Evolutionary conservation across 2,329 filamentous ascomycete genomes (phyloP).

Genomic region (Fusarium pseudoanthophilum): DNA sequence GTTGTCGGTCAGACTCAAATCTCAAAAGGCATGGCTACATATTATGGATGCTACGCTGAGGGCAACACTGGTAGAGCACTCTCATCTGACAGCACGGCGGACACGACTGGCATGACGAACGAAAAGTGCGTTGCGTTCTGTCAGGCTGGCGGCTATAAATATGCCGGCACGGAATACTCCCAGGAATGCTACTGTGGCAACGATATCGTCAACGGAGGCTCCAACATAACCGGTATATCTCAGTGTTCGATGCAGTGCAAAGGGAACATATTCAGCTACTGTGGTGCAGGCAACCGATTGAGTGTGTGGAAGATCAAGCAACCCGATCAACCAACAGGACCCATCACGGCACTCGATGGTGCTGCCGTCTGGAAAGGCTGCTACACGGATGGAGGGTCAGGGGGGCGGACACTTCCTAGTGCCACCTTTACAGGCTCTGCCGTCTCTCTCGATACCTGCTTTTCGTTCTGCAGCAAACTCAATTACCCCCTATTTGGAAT

Average conservation of each 20-base stretch:
- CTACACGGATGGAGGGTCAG: slow-evolving; percentile 38
- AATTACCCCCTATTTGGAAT: slow-evolving; percentile 40
- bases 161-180: slow-evolving; percentile 51
- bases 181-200: slow-evolving; percentile 50
- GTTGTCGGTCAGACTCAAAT: slow-evolving; percentile 34
- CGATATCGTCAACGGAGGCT: slow-evolving; percentile 25
- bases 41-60: slow-evolving; percentile 36
- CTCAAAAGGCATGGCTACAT: slow-evolving; percentile 27
- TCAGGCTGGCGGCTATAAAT: slow-evolving; percentile 43
- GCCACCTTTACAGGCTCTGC: slow-evolving; percentile 31
- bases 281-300: slow-evolving; percentile 38
- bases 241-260: slow-evolving; percentile 44
- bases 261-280: slow-evolving; percentile 40
- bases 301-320: slow-evolving; percentile 39
- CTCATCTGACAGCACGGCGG: slow-evolving; percentile 21
- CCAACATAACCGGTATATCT: slow-evolving; percentile 25
- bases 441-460: slow-evolving; percentile 36
- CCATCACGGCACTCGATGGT: slow-evolving; percentile 27
- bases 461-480: slow-evolving; percentile 35
- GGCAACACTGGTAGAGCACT: slow-evolving; percentile 28
- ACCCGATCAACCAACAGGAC: slow-evolving; percentile 17
- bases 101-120: slow-evolving; percentile 41
- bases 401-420: slow-evolving; percentile 33
- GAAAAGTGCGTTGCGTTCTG: slow-evolving; percentile 47
- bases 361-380: slow-evolving; percentile 31